phyloP scores from a whole-genome alignment of 2,329 filamentous ascomycete species.

The Ascosphaera apis region DNA sequence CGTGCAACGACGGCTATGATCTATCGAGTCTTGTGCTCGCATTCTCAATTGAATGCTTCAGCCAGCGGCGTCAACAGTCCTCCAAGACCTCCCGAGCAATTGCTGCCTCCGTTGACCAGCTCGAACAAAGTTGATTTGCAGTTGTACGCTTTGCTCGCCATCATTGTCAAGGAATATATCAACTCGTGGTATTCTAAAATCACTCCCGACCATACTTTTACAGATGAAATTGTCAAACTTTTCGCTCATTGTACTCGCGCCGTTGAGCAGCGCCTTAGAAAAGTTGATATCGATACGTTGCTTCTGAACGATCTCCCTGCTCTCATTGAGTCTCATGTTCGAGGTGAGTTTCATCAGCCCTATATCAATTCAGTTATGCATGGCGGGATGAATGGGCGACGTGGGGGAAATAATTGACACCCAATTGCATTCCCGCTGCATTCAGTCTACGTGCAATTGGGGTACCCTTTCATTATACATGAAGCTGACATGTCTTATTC shows the following conservation, averaged over 20 bases:
- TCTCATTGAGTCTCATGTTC: constrained; percentile 56
- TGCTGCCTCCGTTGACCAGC: constrained; percentile 78
- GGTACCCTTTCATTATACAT: too few relatives aligned
- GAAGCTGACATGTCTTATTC: background rate
- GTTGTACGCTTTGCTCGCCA: constrained; percentile 75
- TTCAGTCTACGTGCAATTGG: too few relatives aligned
- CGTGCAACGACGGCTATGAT: constrained; percentile 61
- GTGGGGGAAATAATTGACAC: too few relatives aligned
- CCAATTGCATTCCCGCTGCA: too few relatives aligned
- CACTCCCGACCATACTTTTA: constrained; percentile 70
- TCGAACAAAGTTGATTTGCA: constrained; percentile 85
- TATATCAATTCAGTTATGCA: too few relatives aligned
- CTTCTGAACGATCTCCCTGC: constrained; percentile 72
- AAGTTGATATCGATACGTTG: constrained; percentile 61
- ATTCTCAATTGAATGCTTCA: constrained; percentile 14
- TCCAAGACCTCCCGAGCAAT: constrained; percentile 47
- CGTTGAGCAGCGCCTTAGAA: constrained; percentile 63
- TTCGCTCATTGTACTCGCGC: constrained; percentile 80
- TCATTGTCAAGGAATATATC: constrained; percentile 75
- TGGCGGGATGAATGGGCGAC: too few relatives aligned
- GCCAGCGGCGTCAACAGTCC: constrained; percentile 14
- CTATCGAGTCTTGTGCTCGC: constrained; percentile 62
- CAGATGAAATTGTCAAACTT: constrained; percentile 68
- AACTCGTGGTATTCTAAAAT: constrained; percentile 85
- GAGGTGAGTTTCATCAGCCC: constrained; percentile 17